phyloP scores from a whole-genome alignment of 768 basidiomycete genomes.

The Collybiopsis luxurians region DNA sequence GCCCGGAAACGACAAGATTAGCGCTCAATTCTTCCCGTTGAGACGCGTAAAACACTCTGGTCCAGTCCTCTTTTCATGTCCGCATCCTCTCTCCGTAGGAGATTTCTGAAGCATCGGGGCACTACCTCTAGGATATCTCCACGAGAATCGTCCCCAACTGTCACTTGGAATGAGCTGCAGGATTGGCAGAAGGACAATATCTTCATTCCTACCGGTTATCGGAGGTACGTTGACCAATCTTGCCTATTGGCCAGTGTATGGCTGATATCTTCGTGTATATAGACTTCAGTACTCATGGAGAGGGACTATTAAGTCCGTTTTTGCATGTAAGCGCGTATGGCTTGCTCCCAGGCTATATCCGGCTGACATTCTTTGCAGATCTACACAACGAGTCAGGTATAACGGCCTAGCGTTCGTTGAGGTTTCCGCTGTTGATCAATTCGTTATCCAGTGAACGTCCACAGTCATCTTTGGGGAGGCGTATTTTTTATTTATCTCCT shows the following conservation, averaged over 20 bases:
- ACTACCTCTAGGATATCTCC: no score
- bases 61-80: not conserved
- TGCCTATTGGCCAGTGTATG: no score
- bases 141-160: not conserved
- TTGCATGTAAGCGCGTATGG: conserved; percentile 51
- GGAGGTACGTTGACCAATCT: conserved; percentile 64
- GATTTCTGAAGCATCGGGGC: not conserved
- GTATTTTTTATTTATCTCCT: conserved; percentile 57
- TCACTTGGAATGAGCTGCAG: conserved; percentile 21
- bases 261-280: no score
- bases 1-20: no score
- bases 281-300: conserved; percentile 61
- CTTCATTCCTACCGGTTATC: conserved; percentile 65
- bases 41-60: no score
- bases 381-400: conserved; percentile 70
- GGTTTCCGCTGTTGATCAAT: not conserved
- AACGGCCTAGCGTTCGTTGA: not conserved
- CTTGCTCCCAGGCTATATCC: no score
- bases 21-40: no score
- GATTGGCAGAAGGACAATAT: conserved; percentile 75
- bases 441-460: conserved; percentile 94
- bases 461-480: conserved; percentile 75
- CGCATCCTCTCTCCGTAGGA: not conserved
- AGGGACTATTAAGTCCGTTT: conserved; percentile 62
- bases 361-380: no score